A percentile compares a stretch with the other conserved stretches of the same genome.
These are phyloP conservation scores for Epichloe sibirici DNA, from an alignment of 2,329 filamentous ascomycete species.

Conservation along the genomic window DNA sequence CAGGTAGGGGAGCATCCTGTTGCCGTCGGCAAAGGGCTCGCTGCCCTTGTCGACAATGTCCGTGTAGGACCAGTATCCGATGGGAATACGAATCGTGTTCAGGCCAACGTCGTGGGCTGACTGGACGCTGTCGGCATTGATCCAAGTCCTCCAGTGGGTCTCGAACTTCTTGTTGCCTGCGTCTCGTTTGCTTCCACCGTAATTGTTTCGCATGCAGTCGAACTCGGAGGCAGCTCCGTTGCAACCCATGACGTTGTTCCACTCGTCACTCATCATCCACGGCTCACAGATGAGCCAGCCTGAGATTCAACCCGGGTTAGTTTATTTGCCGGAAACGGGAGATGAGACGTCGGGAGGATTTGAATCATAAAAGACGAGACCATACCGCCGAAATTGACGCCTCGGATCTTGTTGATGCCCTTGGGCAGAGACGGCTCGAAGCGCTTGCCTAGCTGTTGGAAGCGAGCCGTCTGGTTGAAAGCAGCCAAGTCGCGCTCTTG, in stretches of 20 bases:
- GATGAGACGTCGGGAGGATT: too few species aligned
- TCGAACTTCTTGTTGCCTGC: slow-evolving; percentile 34
- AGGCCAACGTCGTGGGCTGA: slow-evolving; percentile 38
- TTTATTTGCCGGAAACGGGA: not conserved
- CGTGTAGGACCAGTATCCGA: slow-evolving; percentile 42
- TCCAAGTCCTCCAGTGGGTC: slow-evolving; percentile 30
- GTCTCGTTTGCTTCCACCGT: slow-evolving; percentile 12
- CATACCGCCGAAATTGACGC: slow-evolving; percentile 38
- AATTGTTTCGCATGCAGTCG: slow-evolving; percentile 32
- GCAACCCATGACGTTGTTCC: slow-evolving; percentile 34
- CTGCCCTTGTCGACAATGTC: slow-evolving; percentile 30
- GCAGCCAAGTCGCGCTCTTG: slow-evolving; percentile 18
- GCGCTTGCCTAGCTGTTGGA: slow-evolving; percentile 20
- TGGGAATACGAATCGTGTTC: slow-evolving; percentile 39
- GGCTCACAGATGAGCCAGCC: slow-evolving; percentile 33
- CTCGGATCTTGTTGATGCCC: slow-evolving; percentile 30
- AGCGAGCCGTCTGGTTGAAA: slow-evolving; percentile 21
- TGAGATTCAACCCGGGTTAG: not conserved
- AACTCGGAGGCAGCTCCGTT: slow-evolving; percentile 31
- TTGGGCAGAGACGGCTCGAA: slow-evolving; percentile 15
- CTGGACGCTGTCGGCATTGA: slow-evolving; percentile 26
- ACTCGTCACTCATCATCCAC: slow-evolving; percentile 35
- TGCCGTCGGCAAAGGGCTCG: slow-evolving; percentile 33
- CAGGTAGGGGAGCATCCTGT: slow-evolving; percentile 18
- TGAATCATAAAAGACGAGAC: too few species aligned